phyloP scores from a whole-genome alignment of 2,329 filamentous ascomycete genomes.

The Beauveria medogensis region DNA sequence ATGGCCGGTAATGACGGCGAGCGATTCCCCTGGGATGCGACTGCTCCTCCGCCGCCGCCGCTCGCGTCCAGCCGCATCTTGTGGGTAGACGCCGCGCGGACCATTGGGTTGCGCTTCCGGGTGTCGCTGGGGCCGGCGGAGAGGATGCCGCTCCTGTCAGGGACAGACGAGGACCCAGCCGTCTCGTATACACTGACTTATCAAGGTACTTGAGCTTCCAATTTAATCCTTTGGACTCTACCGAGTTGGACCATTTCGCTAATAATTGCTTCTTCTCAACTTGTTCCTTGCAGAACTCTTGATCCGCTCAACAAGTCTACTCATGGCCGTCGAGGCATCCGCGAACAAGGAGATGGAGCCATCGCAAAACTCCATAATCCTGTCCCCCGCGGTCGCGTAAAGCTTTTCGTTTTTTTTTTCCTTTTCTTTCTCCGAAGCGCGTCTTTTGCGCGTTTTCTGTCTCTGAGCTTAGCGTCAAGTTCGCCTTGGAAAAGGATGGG shows the following conservation, averaged over 20 bases:
- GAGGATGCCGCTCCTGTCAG: constrained; percentile 46
- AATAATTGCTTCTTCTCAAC: not conserved
- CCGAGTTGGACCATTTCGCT: not conserved
- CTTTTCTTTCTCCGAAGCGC: not conserved
- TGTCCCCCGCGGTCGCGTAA: not conserved
- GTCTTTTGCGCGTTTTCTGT: not conserved
- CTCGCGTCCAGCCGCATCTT: constrained; percentile 38
- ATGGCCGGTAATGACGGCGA: constrained; percentile 11
- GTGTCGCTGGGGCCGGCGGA: constrained; percentile 35
- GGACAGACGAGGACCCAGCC: constrained; percentile 54
- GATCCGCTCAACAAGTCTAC: constrained; percentile 5
- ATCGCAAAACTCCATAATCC: constrained; percentile 3
- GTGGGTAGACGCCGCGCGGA: constrained; percentile 56
- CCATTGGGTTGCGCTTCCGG: constrained; percentile 61
- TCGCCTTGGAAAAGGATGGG: not conserved
- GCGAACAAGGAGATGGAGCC: not conserved
- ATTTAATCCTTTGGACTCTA: not conserved
- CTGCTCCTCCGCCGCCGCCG: not conserved
- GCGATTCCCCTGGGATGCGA: no score
- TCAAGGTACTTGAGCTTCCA: constrained; percentile 47
- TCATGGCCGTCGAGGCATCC: constrained; percentile 7
- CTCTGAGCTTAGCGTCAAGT: no score
- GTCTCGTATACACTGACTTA: constrained; percentile 65
- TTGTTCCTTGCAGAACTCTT: not conserved
- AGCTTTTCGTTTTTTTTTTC: not conserved